Evolutionary conservation across 768 basidiomycete species (phyloP).

Genomic region (Amyloporia xantha): DNA sequence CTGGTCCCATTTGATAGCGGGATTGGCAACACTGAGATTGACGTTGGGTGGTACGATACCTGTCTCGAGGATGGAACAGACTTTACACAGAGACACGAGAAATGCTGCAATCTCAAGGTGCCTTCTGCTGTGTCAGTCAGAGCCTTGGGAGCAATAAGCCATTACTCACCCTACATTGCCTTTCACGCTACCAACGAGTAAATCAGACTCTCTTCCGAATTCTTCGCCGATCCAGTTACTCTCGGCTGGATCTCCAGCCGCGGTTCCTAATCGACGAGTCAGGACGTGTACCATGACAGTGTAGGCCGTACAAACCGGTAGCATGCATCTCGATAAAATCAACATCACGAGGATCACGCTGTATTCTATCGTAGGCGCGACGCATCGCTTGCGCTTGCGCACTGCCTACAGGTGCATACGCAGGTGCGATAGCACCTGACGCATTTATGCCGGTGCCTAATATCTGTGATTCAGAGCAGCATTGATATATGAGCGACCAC

Average conservation of each 20-base stretch:
- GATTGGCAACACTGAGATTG: constrained; percentile 31
- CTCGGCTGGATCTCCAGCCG: constrained; percentile 44
- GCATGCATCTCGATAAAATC: constrained; percentile 47
- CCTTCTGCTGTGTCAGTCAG: constrained; percentile 12
- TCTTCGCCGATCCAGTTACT: constrained; percentile 39
- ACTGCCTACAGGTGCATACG: constrained; percentile 31
- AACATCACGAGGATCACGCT: constrained; percentile 30
- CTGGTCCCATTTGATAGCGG: constrained; percentile 33
- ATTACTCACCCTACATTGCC: constrained; percentile 38
- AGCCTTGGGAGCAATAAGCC: background rate
- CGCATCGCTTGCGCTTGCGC: constrained; percentile 33
- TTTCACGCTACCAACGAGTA: constrained; percentile 39
- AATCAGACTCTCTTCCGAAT: constrained; percentile 27
- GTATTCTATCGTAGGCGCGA: constrained; percentile 27
- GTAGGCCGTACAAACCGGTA: constrained; percentile 27
- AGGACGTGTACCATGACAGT: background rate
- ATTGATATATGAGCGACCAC: background rate
- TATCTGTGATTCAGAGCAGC: constrained; percentile 23
- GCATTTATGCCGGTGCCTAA: constrained; percentile 34
- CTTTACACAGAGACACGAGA: constrained; percentile 39
- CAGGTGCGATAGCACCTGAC: constrained; percentile 31
- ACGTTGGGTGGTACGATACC: constrained; percentile 34
- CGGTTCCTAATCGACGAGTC: constrained; percentile 25
- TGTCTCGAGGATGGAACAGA: constrained; percentile 32
- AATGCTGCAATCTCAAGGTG: constrained; percentile 39